A percentile compares a stretch with the other conserved stretches of the same genome.
These are phyloP conservation scores for Debaryomyces udenii DNA, from an alignment of 1,139 yeast species.

Conservation along the genomic window DNA sequence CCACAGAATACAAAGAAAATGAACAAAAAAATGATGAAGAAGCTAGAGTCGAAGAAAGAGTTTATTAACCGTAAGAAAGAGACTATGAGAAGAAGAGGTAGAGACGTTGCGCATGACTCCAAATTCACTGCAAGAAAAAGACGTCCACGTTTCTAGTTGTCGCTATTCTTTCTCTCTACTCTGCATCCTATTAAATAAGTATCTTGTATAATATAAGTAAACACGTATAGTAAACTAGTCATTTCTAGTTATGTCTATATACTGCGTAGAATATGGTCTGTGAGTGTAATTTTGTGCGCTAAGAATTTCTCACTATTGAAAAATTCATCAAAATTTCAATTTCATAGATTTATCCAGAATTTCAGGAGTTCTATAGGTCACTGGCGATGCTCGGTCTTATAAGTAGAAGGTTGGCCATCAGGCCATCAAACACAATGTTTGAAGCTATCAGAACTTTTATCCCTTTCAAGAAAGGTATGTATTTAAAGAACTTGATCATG, in stretches of 20 bases:
- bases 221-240: background rate
- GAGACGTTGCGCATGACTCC: constrained; percentile 84
- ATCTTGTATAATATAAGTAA: background rate
- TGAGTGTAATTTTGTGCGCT: constrained; percentile 13
- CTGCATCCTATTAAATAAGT: background rate
- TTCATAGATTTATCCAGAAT: background rate
- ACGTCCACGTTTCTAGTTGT: constrained; percentile 68
- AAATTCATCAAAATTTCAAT: constrained; percentile 7
- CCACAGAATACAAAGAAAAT: constrained; percentile 49
- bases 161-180: constrained; percentile 1
- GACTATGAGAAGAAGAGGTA: constrained; percentile 88
- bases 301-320: constrained; percentile 8
- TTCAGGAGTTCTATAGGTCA: background rate
- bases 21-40: constrained; percentile 55
- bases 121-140: constrained; percentile 94
- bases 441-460: constrained; percentile 25
- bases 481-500: background rate
- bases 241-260: background rate
- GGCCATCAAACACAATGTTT: constrained; percentile 14
- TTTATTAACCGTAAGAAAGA: constrained; percentile 91
- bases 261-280: constrained; percentile 1
- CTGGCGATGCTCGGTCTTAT: constrained; percentile 21
- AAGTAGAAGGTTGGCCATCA: constrained; percentile 16
- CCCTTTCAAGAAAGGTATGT: constrained; percentile 27
- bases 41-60: constrained; percentile 74